Evolutionary conservation across 768 basidiomycete genomes (phyloP), one percentile per base, ranked within the genome.

Genomic region (Pleurotus ostreatus): DNA sequence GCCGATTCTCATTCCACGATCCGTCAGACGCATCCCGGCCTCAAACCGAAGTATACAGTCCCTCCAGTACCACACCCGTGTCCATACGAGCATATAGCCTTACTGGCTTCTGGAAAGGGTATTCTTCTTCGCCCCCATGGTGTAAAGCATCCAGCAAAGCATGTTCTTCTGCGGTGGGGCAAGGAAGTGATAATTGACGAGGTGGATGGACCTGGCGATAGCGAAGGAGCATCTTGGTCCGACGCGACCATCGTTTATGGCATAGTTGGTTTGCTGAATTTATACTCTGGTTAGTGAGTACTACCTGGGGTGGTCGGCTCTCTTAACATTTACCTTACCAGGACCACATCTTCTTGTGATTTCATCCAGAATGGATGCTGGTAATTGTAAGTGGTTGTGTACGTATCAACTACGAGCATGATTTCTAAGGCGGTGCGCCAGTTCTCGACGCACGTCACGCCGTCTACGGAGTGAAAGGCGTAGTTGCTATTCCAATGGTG

Each of bases 321-420:
- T 18, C 46, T 25, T 30, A 25, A 41, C 34, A 5, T 53, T 55
- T 26, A 18, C 44, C 15, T 58, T 25, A 46, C 15, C 56, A 92
- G 92, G 80, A 37, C 88, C 91, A 7, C 86, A 92, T 73, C 70
- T 94, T 15, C 71, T 94, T 44, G 87, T 91, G 3, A 81, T 94
- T 46, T 84, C 83, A 16, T 76, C 82, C 1, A 80, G 81, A 57
- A 72, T 72, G 45, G 78, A 85, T 58, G 74, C 88, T 11, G 92
- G 92, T 58, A 74, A 78, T 60, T 66, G 92, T 89, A 66, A 71
- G 88, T 76, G 12, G 16, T n/a, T 53, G 13, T 25, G 40, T 25
- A 48, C 25, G 11, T 25, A 34, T 40, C 38, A 18, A 39, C 20
- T 41, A 23, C 16, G 5, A 6, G 26, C 11, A 52, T 47, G 25